A percentile compares a stretch with the other conserved stretches of the same genome.
These are phyloP conservation scores for Panicum hallii DNA, from an alignment of 202 grass and related monocot species.

Conservation along the genomic window DNA sequence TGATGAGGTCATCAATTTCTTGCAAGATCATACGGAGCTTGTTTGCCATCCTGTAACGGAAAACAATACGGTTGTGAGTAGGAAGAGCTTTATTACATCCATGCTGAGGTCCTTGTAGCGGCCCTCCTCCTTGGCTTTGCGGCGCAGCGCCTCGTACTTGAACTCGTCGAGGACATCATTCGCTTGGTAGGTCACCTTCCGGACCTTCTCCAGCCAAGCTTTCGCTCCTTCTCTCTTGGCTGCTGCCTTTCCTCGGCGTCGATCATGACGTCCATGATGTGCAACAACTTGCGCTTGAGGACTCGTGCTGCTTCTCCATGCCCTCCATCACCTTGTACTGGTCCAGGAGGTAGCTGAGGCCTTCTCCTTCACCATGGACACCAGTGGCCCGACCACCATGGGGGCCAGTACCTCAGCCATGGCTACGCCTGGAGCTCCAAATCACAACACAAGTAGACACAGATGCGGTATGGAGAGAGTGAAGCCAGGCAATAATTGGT, in stretches of 20 bases:
- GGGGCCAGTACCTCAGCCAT: background rate
- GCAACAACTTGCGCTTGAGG: background rate
- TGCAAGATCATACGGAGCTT: background rate
- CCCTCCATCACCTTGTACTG: constrained; percentile 1
- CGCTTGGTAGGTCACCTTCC: background rate
- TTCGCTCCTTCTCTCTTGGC: background rate
- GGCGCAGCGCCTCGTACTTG: background rate
- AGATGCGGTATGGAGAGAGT: too few relatives aligned
- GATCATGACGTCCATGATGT: too few relatives aligned
- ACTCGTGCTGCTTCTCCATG: background rate
- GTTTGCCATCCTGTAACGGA: constrained; percentile 19
- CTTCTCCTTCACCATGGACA: background rate
- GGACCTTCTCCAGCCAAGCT: background rate
- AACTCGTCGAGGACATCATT: background rate
- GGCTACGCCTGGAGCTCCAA: background rate
- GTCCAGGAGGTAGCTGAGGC: background rate
- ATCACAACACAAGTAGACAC: background rate
- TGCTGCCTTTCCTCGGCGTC: background rate
- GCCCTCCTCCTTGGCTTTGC: background rate
- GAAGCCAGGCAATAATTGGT: too few relatives aligned
- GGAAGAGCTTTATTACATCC: background rate
- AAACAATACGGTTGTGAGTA: constrained; percentile 8
- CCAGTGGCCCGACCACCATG: background rate
- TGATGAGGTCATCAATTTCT: background rate
- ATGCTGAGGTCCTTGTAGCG: background rate